Conservation (phyloP, 1,284 basidiomycete genomes). For the Grifola frondosa region DNA sequence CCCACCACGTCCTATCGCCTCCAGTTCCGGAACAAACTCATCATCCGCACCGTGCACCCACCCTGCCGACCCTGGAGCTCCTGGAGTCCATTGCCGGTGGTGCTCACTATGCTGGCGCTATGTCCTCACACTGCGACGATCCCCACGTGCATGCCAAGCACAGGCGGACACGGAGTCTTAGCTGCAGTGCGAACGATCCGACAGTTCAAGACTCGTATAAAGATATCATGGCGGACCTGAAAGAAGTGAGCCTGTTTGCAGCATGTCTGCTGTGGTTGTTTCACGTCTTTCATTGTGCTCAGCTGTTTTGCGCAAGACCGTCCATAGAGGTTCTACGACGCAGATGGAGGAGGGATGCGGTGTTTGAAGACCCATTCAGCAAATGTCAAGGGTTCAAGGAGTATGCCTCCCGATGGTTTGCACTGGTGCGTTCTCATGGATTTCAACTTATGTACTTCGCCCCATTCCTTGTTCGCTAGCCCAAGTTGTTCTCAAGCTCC, state of each 20-base stretch:
- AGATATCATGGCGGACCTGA: constrained; percentile 47
- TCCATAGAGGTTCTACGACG: constrained; percentile 55
- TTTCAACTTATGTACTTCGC: not conserved
- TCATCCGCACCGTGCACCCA: too few species aligned
- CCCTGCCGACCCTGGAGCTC: constrained; percentile 49
- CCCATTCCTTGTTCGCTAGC: constrained; percentile 34
- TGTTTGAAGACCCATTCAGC: constrained; percentile 60
- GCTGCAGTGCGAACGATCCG: constrained; percentile 17
- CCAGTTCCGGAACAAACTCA: too few species aligned
- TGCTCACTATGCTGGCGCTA: constrained; percentile 54
- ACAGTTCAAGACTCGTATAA: constrained; percentile 17
- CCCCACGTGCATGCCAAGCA: constrained; percentile 11
- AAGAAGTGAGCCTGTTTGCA: constrained; percentile 38
- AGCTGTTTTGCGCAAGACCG: constrained; percentile 58
- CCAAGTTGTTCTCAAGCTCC: constrained; percentile 53
- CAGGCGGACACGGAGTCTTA: constrained; percentile 21
- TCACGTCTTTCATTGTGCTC: not conserved
- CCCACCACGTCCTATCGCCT: too few species aligned
- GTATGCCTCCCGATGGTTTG: constrained; percentile 51
- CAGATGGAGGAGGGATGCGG: constrained; percentile 57
- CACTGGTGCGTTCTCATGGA: constrained; percentile 42
- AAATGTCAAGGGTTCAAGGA: constrained; percentile 52
- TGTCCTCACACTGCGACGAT: constrained; percentile 5
- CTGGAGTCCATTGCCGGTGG: constrained; percentile 56
- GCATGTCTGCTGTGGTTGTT: not conserved